These are phyloP conservation scores for Chara braunii DNA, from an alignment of 139 green algal genomes.

Conservation along the genomic window DNA sequence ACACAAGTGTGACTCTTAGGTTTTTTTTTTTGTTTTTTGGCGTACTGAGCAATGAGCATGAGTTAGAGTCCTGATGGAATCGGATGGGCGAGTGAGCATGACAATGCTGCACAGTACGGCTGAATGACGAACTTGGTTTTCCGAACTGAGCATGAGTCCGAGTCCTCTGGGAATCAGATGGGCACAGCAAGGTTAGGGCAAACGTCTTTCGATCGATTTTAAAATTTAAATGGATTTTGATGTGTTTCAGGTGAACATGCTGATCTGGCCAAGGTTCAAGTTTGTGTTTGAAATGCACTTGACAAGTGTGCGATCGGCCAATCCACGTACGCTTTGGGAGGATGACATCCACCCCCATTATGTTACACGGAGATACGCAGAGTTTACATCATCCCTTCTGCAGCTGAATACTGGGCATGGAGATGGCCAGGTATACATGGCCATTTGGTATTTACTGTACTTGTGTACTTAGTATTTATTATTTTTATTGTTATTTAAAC, in stretches of 20 bases:
- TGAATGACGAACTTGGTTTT: no score
- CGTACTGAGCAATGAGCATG: no score
- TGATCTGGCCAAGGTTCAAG: conserved; percentile 91
- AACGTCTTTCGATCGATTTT: no score
- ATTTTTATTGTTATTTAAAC: no score
- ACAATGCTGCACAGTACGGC: no score
- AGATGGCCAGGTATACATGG: conserved; percentile 22
- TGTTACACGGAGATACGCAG: conserved; percentile 49
- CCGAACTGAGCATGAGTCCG: no score
- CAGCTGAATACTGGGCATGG: conserved; percentile 59
- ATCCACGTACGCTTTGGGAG: conserved; percentile 53
- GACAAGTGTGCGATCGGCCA: conserved; percentile 24
- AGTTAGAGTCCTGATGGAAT: no score
- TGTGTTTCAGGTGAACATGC: conserved; percentile 63
- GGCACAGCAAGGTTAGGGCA: no score
- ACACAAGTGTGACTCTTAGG: no score
- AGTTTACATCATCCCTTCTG: conserved; percentile 69
- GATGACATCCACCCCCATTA: conserved; percentile 41
- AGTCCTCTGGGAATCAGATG: no score
- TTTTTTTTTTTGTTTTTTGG: no score
- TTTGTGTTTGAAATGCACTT: conserved; percentile 47
- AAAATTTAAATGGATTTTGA: background rate
- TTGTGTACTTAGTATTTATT: background rate
- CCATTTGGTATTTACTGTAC: conserved; percentile 4
- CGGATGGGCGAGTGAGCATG: no score